Percentiles rank a stretch among this genome's conserved stretches.
Conservation (phyloP, 805 yeast genomes). For the Lachancea meyersii region DNA sequence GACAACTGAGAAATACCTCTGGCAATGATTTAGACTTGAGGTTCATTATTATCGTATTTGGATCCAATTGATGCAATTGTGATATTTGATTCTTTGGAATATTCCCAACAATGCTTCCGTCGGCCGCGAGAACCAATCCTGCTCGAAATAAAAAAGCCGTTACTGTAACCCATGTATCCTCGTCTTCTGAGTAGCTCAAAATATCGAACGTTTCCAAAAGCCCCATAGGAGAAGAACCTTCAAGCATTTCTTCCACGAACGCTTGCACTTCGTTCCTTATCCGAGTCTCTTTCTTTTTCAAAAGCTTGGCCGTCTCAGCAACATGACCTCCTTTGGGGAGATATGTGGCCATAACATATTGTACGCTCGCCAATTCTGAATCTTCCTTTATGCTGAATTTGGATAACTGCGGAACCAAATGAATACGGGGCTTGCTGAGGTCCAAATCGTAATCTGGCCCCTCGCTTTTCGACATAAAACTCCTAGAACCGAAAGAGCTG, state of each 20-base stretch:
- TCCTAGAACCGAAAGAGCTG: not conserved
- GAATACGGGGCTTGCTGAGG: constrained; percentile 11
- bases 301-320: constrained; percentile 2
- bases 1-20: constrained; percentile 36
- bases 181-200: constrained; percentile 39
- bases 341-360: constrained; percentile 16
- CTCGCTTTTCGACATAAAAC: not conserved
- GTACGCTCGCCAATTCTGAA: constrained; percentile 11
- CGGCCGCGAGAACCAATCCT: constrained; percentile 17
- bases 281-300: constrained; percentile 7
- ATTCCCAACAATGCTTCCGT: constrained; percentile 36
- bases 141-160: constrained; percentile 16
- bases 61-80: constrained; percentile 26
- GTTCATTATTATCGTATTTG: constrained; percentile 31
- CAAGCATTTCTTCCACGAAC: not conserved
- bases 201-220: constrained; percentile 36
- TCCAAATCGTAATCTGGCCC: constrained; percentile 1
- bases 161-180: constrained; percentile 36
- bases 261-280: constrained; percentile 2
- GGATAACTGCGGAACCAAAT: constrained; percentile 19
- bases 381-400: constrained; percentile 15
- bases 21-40: constrained; percentile 40
- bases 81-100: constrained; percentile 35
- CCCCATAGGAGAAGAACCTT: not conserved
- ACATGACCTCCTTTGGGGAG: constrained; percentile 5